Evolutionary conservation across 148 eudicot species (phyloP).

Genomic region (Rhododendron williamsianum): DNA sequence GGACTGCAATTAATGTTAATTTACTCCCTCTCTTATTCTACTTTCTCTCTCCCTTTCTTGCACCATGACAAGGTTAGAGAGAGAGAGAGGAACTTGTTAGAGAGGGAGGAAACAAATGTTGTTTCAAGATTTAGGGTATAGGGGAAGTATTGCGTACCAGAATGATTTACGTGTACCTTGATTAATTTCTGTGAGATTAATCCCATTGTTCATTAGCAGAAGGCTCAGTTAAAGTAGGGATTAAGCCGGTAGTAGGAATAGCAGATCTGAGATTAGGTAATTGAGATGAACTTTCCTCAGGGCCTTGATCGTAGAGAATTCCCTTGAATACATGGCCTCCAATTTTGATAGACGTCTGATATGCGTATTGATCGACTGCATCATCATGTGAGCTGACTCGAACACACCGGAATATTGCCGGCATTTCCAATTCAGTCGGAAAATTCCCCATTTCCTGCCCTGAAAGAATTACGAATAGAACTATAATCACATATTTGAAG

Average conservation of each 20-base stretch:
- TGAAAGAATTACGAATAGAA: not conserved
- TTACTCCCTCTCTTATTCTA: not conserved
- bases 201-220: not conserved
- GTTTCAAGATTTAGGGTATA: conserved; percentile 35
- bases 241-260: not conserved
- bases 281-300: conserved; percentile 12
- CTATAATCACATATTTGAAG: no score
- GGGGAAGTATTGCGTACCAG: conserved; percentile 61
- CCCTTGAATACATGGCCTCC: conserved; percentile 82
- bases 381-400: conserved; percentile 54
- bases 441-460: conserved; percentile 41
- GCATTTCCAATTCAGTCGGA: conserved; percentile 50
- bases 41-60: conserved; percentile 1
- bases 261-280: conserved; percentile 1
- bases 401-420: conserved; percentile 53
- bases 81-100: not conserved
- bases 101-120: not conserved
- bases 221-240: not conserved
- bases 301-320: conserved; percentile 75
- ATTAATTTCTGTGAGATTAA: not conserved
- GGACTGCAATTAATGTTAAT: conserved; percentile 9
- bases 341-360: conserved; percentile 61
- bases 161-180: conserved; percentile 6
- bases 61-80: not conserved
- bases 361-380: conserved; percentile 65